A percentile compares a stretch with the other conserved stretches of the same genome.
These are phyloP conservation scores for Heterobasidion occidentale DNA, from an alignment of 1,284 basidiomycete genomes.

Conservation along the genomic window DNA sequence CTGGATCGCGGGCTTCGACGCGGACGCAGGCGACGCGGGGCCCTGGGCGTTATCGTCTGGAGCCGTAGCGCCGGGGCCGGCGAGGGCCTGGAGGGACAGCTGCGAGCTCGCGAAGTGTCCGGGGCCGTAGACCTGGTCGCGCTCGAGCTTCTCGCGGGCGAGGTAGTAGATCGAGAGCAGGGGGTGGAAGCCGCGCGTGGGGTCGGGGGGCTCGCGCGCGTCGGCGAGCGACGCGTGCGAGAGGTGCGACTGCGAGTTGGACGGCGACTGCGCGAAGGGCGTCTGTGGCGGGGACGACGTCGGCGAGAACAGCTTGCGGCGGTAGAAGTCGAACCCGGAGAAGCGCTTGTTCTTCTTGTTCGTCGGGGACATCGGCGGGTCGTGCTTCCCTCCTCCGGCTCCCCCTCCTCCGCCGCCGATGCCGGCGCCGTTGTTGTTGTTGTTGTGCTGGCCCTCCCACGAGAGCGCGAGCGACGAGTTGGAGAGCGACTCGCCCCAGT, in stretches of 20 bases:
- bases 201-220: constrained; percentile 58
- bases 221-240: constrained; percentile 38
- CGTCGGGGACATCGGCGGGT: constrained; percentile 31
- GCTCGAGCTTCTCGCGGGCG: constrained; percentile 90
- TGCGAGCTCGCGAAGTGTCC: constrained; percentile 94
- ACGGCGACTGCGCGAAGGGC: constrained; percentile 38
- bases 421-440: constrained; percentile 23
- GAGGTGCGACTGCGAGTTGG: constrained; percentile 45
- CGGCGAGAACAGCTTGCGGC: constrained; percentile 80
- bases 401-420: constrained; percentile 12
- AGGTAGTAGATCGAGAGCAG: constrained; percentile 96
- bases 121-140: constrained; percentile 88
- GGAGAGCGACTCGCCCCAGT: constrained; percentile 48
- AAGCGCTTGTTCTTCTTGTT: constrained; percentile 64
- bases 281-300: constrained; percentile 50
- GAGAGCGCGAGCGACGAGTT: constrained; percentile 64
- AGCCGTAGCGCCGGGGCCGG: constrained; percentile 3
- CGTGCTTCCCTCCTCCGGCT: background rate
- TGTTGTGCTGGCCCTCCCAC: constrained; percentile 37
- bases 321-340: constrained; percentile 93
- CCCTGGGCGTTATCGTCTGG: constrained; percentile 2
- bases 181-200: constrained; percentile 90
- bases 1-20: constrained; percentile 15
- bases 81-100: constrained; percentile 33
- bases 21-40: constrained; percentile 15